Evolutionary conservation across 306 rosid genomes (phyloP), one percentile per base, ranked within the genome.

Genomic region (Quercus bicolor): DNA sequence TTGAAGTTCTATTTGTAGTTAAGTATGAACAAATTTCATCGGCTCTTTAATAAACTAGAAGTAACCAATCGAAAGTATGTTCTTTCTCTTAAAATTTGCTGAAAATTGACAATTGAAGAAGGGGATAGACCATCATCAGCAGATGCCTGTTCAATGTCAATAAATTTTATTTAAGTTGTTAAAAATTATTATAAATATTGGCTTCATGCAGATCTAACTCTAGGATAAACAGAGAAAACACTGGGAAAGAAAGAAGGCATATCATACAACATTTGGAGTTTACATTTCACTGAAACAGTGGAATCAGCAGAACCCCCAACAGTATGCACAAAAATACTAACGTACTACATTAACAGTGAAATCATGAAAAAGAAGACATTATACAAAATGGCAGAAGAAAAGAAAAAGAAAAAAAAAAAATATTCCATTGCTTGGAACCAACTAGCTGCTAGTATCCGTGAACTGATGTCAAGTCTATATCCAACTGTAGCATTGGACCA

Each of bases 401-500:
- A 68, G 40, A 54, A 80, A 80, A 28, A 34, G 52, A 77, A 26
- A 16, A 57, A 33, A 57, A 33, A 4, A 8, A 29, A 68, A 76
- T 4, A 75, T n/a, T 34, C 55, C 52, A 19, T 74, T 77, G 45
- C 3, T 40, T 40, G 45, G 45, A 40, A 40, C 12, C 45, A 40
- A 40, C 45, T 40, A 48, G 76, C 76, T 10, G 69, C 74, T 45
- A 70, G 56, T 48, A 72, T 24, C 2, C n/a, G 73, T 69, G 65
- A 70, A 13, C 83, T 82, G 71, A 72, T 40, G 45, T 40, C 45
- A 40, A 75, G 24, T 75, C 43, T 86, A 73, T 60, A 65, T 80
- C 92, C 92, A 88, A 81, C 87, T 15, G 84, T 8, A 56, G 51
- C 69, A 84, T 89, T 86, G 88, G 90, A 82, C 56, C 20, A 56